Percentiles rank a stretch among this genome's conserved stretches.
These are phyloP conservation scores for Aphanocladium album DNA, from an alignment of 2,329 filamentous ascomycete genomes.

Conservation along the genomic window DNA sequence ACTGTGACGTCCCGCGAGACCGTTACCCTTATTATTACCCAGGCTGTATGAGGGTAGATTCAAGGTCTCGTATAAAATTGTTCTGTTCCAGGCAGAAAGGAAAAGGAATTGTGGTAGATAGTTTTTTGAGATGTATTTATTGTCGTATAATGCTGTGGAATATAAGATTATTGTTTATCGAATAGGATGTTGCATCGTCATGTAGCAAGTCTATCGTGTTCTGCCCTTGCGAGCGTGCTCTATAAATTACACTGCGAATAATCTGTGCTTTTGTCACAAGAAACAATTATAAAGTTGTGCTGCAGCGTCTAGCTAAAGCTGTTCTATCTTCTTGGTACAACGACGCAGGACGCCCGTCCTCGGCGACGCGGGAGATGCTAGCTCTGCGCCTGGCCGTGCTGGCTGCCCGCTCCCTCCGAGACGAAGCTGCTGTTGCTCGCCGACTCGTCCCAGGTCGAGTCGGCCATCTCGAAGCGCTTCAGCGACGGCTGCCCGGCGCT, in stretches of 20 bases:
- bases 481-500: constrained; percentile 40
- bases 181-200: no score
- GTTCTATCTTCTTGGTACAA: neutral
- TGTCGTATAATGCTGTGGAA: neutral
- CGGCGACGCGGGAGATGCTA: neutral
- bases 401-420: constrained; percentile 5
- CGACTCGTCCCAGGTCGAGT: constrained; percentile 34
- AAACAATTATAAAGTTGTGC: no score
- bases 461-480: constrained; percentile 49
- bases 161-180: no score
- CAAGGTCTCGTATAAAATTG: no score
- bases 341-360: neutral
- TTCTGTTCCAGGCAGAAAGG: neutral
- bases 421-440: constrained; percentile 16
- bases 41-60: neutral
- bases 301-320: no score
- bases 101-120: neutral
- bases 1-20: constrained; percentile 19
- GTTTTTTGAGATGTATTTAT: neutral
- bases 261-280: no score
- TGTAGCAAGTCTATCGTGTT: no score
- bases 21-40: constrained; percentile 21
- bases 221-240: no score
- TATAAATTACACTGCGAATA: no score
- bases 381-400: neutral